These are phyloP conservation scores for Rhizophora apiculata DNA, from an alignment of 345 rosid genomes.

Conservation along the genomic window DNA sequence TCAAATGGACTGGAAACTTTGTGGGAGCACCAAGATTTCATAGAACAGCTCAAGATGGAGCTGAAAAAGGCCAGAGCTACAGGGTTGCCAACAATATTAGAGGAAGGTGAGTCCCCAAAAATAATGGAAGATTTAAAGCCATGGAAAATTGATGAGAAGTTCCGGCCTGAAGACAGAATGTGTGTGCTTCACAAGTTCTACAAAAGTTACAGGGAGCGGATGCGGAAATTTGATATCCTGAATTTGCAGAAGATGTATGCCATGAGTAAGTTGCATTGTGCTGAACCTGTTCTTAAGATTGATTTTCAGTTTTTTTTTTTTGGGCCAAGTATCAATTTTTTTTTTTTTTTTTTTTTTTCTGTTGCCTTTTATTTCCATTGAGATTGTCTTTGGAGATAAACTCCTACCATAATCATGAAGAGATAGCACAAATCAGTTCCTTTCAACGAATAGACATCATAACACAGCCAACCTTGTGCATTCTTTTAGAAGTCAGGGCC, in stretches of 20 bases:
- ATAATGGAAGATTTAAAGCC: slow-evolving; percentile 84
- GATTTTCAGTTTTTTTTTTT: neutral
- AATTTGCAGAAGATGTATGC: slow-evolving; percentile 93
- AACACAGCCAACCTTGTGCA: slow-evolving; percentile 16
- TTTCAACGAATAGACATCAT: slow-evolving; percentile 13
- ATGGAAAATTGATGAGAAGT: slow-evolving; percentile 81
- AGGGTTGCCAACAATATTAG: slow-evolving; percentile 72
- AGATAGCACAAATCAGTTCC: neutral
- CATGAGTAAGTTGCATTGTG: slow-evolving; percentile 52
- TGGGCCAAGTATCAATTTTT: neutral
- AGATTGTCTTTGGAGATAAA: neutral
- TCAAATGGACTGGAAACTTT: slow-evolving; percentile 50
- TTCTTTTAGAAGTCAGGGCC: slow-evolving; percentile 20
- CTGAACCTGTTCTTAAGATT: neutral
- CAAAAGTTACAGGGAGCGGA: slow-evolving; percentile 77
- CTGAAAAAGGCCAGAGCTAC: slow-evolving; percentile 78
- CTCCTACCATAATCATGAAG: neutral
- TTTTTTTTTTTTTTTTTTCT: neutral
- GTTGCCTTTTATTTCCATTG: neutral
- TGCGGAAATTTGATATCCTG: slow-evolving; percentile 86
- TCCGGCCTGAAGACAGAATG: slow-evolving; percentile 55
- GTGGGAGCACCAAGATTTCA: slow-evolving; percentile 94
- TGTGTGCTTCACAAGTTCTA: slow-evolving; percentile 84
- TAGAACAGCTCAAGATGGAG: slow-evolving; percentile 91
- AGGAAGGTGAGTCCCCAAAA: slow-evolving; percentile 72